Evolutionary conservation across 768 basidiomycete genomes (phyloP).

Genomic region (Hericium coralloides): DNA sequence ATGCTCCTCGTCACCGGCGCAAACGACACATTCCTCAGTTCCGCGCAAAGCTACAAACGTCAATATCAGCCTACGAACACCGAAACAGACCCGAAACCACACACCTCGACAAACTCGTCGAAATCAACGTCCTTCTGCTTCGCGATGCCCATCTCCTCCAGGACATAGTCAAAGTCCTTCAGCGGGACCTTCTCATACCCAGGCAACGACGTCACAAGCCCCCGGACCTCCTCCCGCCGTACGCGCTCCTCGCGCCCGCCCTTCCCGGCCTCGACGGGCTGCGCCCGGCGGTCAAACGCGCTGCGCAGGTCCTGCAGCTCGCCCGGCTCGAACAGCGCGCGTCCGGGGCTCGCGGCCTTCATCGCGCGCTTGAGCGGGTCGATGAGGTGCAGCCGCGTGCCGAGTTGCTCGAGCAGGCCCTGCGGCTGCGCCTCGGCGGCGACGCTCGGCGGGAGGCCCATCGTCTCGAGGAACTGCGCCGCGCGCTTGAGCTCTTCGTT

Average conservation of each 20-base stretch:
- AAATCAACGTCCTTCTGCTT: conserved; percentile 51
- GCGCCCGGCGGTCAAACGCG: conserved; percentile 26
- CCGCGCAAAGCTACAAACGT: conserved; percentile 53
- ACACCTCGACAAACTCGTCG: conserved; percentile 84
- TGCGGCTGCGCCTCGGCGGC: not conserved
- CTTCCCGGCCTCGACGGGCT: conserved; percentile 10
- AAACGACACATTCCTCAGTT: conserved; percentile 57
- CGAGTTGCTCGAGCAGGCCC: not conserved
- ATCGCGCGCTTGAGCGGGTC: conserved; percentile 3
- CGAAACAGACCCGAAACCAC: conserved; percentile 18
- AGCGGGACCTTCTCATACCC: conserved; percentile 53
- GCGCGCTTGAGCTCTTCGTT: conserved; percentile 49
- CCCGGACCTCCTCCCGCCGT: conserved; percentile 26
- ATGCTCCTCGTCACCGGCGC: conserved; percentile 25
- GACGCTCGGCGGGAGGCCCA: conserved; percentile 61
- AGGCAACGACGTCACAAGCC: conserved; percentile 20
- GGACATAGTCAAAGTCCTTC: conserved; percentile 66
- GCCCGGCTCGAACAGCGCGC: conserved; percentile 46
- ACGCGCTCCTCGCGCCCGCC: conserved; percentile 25
- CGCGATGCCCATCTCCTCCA: conserved; percentile 66
- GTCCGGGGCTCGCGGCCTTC: conserved; percentile 26
- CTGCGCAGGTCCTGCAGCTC: conserved; percentile 35
- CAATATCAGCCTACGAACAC: not conserved
- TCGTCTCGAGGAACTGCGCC: conserved; percentile 64
- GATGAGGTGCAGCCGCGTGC: not conserved